Evolutionary conservation across 306 rosid genomes (phyloP).

Genomic region (Leucaena leucocephala): DNA sequence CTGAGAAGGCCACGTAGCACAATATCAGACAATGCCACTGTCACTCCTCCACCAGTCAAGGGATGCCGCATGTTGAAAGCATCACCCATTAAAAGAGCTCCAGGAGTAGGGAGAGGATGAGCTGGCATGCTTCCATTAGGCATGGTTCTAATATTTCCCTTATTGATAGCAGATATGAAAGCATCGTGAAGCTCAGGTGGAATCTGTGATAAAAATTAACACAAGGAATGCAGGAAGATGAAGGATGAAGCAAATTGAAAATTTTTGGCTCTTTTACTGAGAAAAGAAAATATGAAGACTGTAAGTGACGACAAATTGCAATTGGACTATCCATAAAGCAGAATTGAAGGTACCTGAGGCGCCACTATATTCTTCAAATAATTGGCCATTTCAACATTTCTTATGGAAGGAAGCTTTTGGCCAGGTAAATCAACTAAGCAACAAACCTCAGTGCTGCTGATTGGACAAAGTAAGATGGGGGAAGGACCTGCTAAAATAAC

Average conservation of each 20-base stretch:
- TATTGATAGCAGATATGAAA: constrained; percentile 51
- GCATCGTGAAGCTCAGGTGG: constrained; percentile 58
- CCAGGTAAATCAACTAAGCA: constrained; percentile 67
- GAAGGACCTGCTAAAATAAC: constrained; percentile 62
- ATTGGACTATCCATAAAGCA: background rate
- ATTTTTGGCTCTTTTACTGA: background rate
- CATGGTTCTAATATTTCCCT: constrained; percentile 57
- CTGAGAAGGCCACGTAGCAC: constrained; percentile 55
- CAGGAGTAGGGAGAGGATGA: constrained; percentile 51
- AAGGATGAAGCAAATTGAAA: constrained; percentile 5
- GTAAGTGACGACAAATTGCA: background rate
- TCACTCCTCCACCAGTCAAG: constrained; percentile 73
- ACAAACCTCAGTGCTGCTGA: constrained; percentile 57
- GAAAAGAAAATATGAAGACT: constrained; percentile 10
- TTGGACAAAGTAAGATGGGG: constrained; percentile 57
- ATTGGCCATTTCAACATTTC: constrained; percentile 55
- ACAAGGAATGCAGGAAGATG: constrained; percentile 6
- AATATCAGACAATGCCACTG: constrained; percentile 69
- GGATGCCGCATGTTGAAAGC: constrained; percentile 77
- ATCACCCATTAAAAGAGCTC: constrained; percentile 71
- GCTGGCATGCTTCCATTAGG: constrained; percentile 64
- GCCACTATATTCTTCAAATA: constrained; percentile 56
- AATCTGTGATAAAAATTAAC: constrained; percentile 41
- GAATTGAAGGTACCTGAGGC: constrained; percentile 52
- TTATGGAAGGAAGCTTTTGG: constrained; percentile 49